Conservation (phyloP, 306 rosid species). For the Vigna nakashimae region DNA sequence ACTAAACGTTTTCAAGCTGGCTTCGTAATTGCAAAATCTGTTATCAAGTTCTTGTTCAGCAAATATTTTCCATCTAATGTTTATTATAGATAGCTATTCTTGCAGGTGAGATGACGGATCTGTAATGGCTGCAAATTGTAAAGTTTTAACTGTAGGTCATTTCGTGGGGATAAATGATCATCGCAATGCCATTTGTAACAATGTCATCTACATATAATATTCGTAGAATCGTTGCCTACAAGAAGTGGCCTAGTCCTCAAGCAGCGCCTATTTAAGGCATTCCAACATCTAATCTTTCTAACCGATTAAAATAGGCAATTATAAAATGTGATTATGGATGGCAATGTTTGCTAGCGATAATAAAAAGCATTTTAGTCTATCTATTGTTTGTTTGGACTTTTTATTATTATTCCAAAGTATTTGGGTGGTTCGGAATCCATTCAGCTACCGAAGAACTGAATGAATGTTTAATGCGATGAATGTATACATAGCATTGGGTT, state of each 20-base stretch:
- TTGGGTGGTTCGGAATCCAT: background rate
- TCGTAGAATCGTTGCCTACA: conserved; percentile 13
- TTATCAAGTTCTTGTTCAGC: conserved; percentile 19
- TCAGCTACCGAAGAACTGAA: background rate
- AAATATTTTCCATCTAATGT: conserved; percentile 30
- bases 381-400: background rate
- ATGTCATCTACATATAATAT: conserved; percentile 9
- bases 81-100: conserved; percentile 30
- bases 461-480: background rate
- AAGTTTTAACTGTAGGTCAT: conserved; percentile 20
- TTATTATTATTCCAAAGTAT: background rate
- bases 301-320: background rate
- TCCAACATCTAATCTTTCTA: conserved; percentile 7
- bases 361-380: background rate
- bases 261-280: background rate
- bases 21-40: background rate
- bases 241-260: background rate
- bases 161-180: conserved; percentile 6
- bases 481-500: background rate
- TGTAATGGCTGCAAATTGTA: conserved; percentile 35
- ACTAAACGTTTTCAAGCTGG: background rate
- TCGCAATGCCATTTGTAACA: conserved; percentile 22
- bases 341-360: background rate
- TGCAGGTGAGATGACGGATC: conserved; percentile 66
- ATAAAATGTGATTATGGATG: background rate